phyloP scores from a whole-genome alignment of 176 grass and related monocot species.

The Raddia distichophylla region DNA sequence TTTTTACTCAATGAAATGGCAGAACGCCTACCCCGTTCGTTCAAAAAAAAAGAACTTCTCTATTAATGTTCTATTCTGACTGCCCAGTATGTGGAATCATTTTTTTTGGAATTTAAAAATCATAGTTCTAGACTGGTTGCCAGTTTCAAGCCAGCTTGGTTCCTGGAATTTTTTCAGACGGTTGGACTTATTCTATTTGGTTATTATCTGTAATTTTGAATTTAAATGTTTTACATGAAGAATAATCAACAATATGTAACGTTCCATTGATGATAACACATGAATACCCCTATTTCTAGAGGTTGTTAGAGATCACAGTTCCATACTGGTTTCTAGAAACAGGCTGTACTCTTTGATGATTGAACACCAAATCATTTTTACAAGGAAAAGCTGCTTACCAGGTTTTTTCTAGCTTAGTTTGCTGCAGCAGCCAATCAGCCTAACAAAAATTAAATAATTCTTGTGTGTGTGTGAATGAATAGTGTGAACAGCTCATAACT shows the following conservation, averaged over 20 bases:
- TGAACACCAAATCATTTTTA: too few relatives aligned
- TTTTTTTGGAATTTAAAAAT: background rate
- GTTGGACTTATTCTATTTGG: background rate
- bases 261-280: background rate
- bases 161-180: background rate
- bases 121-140: background rate
- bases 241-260: background rate
- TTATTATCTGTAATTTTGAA: background rate
- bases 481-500: too few relatives aligned
- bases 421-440: too few relatives aligned
- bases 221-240: background rate
- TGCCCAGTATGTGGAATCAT: background rate
- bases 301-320: background rate
- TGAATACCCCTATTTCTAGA: background rate
- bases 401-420: too few relatives aligned
- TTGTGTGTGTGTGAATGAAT: too few relatives aligned
- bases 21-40: too few relatives aligned
- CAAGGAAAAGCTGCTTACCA: too few relatives aligned
- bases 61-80: background rate
- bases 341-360: background rate
- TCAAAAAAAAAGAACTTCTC: background rate
- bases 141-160: background rate
- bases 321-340: background rate
- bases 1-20: too few relatives aligned
- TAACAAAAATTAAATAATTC: too few relatives aligned